Base-by-base conservation (phyloP, 768 basidiomycete species). In the Neoboletus magnificus region DNA sequence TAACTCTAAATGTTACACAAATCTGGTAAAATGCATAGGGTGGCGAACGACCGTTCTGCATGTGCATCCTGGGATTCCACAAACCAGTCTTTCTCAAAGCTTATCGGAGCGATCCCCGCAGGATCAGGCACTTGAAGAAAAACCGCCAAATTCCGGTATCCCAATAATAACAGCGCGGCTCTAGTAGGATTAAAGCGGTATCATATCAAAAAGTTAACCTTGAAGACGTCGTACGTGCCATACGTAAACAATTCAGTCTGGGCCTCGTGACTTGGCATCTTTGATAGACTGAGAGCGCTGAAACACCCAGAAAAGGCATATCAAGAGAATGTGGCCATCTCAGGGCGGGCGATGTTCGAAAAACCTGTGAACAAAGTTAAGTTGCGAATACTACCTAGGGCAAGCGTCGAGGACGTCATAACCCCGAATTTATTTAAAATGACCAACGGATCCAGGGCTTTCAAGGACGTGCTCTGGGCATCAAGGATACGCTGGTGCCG, bases 91-190 rank as follows among this genome's bases (percentile, higher is more conserved):
- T 50, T 55, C 47, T 46, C 57, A 48, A 67, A 64, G 67, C 52
- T 56, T 64, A 66, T 67, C 65, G 65, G 62, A 27, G 55, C 60
- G 67, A 69, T 65, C 67, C 61, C 52, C 37, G 37, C 57, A 67
- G 20, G 45, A 69, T 64, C 65, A 66, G 62, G 67, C 62, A 60
- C 62, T 55, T 20, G 29, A 9, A 39, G 23, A 22, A 50, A 33
- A 25, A 27, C 8, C 27, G 52, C 52, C 41, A 54, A 56, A 58
- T 42, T 54, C 62, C 50, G 66, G 52, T 27, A 50, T 35, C 22
- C 18, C 27, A 53, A 30, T 48, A 45, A 62, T 68, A 61, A 50
- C 55, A 56, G 43, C 47, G 56, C 54, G 48, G 42, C 52, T 60
- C n/a, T n/a, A n/a, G n/a, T 55, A 50, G 20, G 39, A 25, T 23